Evolutionary conservation across 2,329 filamentous ascomycete genomes (phyloP), one percentile per base, ranked within the genome.

Genomic region (Sphaerulina musiva): DNA sequence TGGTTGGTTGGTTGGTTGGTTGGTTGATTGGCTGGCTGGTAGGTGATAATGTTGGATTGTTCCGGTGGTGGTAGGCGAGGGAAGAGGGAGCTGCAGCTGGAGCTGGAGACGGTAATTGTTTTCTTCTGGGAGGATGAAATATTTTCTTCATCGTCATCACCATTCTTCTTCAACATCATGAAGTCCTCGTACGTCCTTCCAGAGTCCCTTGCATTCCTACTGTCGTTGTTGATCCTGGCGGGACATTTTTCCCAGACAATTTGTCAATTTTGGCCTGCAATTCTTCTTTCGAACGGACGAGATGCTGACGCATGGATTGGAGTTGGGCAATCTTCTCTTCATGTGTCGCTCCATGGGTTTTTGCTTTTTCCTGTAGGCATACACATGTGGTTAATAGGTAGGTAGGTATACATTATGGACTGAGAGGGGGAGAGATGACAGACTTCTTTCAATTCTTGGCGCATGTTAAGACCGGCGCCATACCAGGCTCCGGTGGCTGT

Each of bases 401-500:
- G 20, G 20, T 20, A 44, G 34, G 54, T 40, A 3, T 4, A 17
- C 23, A 8, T 40, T 12, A 42, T 9, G n/a, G 31, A 17, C 36
- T 49, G 39, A 12, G 23, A 40, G 45, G 17, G 14, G 11, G 34
- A 45, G 51, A 51, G 41, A 7, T 8, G 10, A 12, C 36, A 10
- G 62, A 83, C 81, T 73, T 81, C 68, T 51, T 74, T 72, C 38
- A 72, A 67, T 47, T 83, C 77, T 58, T 76, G 71, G 32, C 75
- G 68, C 3, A 74, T 77, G 66, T 83, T 83, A 56, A 84, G 59
- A 6, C 76, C 76, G 17, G 82, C 82, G 23, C 82, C 82, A 61
- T 82, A 84, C 57, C 79, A 74, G 4, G 80, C 75, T 48, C 82
- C 81, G 1, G 75, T 76, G 6, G 78, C 77, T 1, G 80, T 82